phyloP scores from a whole-genome alignment of 2,329 filamentous ascomycete genomes.

The Cadophora sp. region DNA sequence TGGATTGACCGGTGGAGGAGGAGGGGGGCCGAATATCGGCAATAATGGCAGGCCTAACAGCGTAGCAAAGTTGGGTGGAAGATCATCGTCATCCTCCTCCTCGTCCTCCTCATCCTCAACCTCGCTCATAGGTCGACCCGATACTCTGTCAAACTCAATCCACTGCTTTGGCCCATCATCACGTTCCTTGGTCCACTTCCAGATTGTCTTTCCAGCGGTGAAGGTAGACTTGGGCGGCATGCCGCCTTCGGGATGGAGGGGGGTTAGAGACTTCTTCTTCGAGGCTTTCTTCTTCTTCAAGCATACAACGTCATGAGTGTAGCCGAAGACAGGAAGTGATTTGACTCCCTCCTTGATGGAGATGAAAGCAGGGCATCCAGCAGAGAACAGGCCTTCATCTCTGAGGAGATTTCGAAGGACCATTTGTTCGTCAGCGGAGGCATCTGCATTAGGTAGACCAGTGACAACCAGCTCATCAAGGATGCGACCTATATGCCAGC shows the following conservation, averaged over 20 bases:
- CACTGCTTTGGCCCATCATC: slow-evolving; percentile 27
- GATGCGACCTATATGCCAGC: slow-evolving; percentile 32
- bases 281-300: slow-evolving; percentile 13
- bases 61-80: not conserved
- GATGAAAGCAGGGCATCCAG: slow-evolving; percentile 24
- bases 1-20: not conserved
- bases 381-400: slow-evolving; percentile 32
- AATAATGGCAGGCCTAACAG: not conserved
- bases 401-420: slow-evolving; percentile 28
- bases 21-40: not conserved
- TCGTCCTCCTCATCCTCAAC: slow-evolving; percentile 14
- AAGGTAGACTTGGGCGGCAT: slow-evolving; percentile 28
- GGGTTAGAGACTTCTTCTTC: slow-evolving; percentile 13
- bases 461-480: slow-evolving; percentile 27
- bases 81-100: slow-evolving; percentile 9
- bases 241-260: slow-evolving; percentile 30
- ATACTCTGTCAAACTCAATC: slow-evolving; percentile 32
- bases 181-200: slow-evolving; percentile 30
- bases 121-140: slow-evolving; percentile 12
- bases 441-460: slow-evolving; percentile 25
- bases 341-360: slow-evolving; percentile 25
- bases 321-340: slow-evolving; percentile 17
- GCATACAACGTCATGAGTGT: slow-evolving; percentile 23
- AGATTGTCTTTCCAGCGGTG: slow-evolving; percentile 28
- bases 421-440: slow-evolving; percentile 16